Evolutionary conservation across 352 stramenopile species (phyloP).

Genomic region (Globisporangium nagaii): DNA sequence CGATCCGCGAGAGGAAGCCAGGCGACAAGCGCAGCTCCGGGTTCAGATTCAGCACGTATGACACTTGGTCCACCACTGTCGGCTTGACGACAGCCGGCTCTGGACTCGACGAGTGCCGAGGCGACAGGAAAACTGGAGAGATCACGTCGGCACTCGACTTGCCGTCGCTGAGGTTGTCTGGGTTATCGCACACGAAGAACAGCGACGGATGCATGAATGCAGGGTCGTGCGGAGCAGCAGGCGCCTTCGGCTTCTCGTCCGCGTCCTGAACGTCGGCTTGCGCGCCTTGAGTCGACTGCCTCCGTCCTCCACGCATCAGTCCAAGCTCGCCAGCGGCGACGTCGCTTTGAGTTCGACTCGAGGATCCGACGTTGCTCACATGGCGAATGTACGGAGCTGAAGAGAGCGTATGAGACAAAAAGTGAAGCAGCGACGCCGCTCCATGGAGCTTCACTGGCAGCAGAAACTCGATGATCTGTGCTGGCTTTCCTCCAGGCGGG

Average conservation of each 20-base stretch:
- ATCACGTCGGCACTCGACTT: neutral
- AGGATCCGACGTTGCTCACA: constrained; percentile 20
- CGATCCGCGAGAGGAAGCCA: constrained; percentile 66
- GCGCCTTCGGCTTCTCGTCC: neutral
- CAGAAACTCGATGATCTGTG: constrained; percentile 36
- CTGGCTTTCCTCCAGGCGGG: constrained; percentile 33
- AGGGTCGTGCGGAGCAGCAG: neutral
- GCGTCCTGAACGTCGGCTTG: neutral
- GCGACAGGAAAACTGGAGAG: constrained; percentile 15
- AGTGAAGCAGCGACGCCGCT: constrained; percentile 34
- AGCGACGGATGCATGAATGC: constrained; percentile 9
- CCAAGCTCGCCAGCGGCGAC: neutral
- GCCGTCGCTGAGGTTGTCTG: neutral
- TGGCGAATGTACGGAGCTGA: constrained; percentile 51
- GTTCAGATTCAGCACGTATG: constrained; percentile 82
- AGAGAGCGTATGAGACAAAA: constrained; percentile 58
- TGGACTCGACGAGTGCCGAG: neutral
- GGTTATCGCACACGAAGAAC: constrained; percentile 9
- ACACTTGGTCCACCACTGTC: constrained; percentile 27
- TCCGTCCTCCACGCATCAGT: neutral
- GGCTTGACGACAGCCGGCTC: neutral
- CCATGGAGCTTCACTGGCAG: constrained; percentile 33
- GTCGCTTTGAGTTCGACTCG: neutral
- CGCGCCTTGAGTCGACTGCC: constrained; percentile 1
- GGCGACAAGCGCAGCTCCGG: constrained; percentile 71